Percentiles rank a stretch among this genome's conserved stretches.
phyloP scores from a whole-genome alignment of 768 basidiomycete species.

The Leccinum variicolor region DNA sequence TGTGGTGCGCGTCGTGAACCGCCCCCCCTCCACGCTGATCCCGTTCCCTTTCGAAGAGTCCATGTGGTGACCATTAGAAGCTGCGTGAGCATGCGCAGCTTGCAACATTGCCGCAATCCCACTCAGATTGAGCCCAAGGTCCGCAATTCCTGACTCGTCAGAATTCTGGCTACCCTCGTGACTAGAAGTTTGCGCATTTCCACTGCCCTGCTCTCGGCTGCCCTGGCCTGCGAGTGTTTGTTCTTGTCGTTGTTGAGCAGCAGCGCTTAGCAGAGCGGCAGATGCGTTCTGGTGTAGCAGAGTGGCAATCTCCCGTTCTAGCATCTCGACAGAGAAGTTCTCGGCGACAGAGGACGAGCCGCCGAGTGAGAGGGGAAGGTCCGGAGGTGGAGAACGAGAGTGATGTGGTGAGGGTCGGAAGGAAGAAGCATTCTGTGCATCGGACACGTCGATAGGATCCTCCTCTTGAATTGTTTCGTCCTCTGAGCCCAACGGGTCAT shows the following conservation, averaged over 20 bases:
- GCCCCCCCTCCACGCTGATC: conserved; percentile 44
- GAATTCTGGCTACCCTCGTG: conserved; percentile 13
- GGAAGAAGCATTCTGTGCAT: conserved; percentile 30
- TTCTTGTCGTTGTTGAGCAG: conserved; percentile 63
- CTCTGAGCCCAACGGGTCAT: conserved; percentile 67
- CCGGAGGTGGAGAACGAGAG: conserved; percentile 20
- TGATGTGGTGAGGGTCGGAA: conserved; percentile 16
- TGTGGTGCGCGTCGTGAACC: conserved; percentile 58
- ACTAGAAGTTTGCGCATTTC: conserved; percentile 8
- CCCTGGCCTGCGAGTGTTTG: conserved; percentile 38
- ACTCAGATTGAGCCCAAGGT: conserved; percentile 55
- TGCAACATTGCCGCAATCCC: conserved; percentile 78
- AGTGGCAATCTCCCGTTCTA: conserved; percentile 74
- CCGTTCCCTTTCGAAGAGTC: conserved; percentile 47
- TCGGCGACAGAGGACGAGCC: conserved; percentile 41
- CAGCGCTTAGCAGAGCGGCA: conserved; percentile 59
- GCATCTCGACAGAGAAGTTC: conserved; percentile 64
- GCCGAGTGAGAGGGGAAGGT: conserved; percentile 36
- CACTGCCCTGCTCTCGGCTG: conserved; percentile 26
- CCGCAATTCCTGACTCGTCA: conserved; percentile 22
- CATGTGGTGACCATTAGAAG: conserved; percentile 45
- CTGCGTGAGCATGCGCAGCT: conserved; percentile 64
- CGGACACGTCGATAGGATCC: conserved; percentile 30
- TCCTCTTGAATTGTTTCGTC: conserved; percentile 33
- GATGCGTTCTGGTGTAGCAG: conserved; percentile 74